Evolutionary conservation across 2,329 filamentous ascomycete genomes (phyloP).

Genomic region (Aspergillus sp.): DNA sequence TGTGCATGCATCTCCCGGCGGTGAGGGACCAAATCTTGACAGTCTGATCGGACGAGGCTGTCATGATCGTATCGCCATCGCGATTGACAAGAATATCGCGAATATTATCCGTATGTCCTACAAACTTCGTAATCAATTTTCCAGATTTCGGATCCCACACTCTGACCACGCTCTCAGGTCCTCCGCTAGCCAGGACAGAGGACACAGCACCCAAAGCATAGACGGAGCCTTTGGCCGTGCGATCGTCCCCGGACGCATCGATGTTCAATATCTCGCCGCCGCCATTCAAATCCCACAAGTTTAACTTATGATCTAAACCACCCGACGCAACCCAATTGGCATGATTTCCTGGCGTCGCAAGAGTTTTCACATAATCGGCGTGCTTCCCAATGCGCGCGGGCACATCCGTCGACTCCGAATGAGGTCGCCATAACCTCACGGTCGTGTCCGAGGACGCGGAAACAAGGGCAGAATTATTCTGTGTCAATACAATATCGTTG

Average conservation of each 20-base stretch:
- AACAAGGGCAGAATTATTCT: conserved; percentile 70
- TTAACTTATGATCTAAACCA: conserved; percentile 85
- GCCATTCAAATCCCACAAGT: conserved; percentile 87
- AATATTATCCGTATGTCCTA: conserved; percentile 92
- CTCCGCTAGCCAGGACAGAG: conserved; percentile 80
- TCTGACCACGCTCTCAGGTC: conserved; percentile 85
- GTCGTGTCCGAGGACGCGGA: conserved; percentile 91
- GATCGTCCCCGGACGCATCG: conserved; percentile 67
- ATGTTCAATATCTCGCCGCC: conserved; percentile 81
- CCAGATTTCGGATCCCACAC: conserved; percentile 87
- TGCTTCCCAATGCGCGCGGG: conserved; percentile 83
- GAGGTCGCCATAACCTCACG: conserved; percentile 85
- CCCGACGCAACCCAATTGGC: conserved; percentile 89
- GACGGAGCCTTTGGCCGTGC: conserved; percentile 82
- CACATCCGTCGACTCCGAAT: conserved; percentile 54
- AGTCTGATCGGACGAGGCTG: conserved; percentile 90
- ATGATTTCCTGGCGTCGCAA: conserved; percentile 66
- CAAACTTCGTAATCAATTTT: conserved; percentile 88
- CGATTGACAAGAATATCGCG: conserved; percentile 85
- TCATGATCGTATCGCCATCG: conserved; percentile 83
- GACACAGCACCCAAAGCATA: conserved; percentile 80
- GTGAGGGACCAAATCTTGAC: conserved; percentile 98
- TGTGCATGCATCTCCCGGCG: conserved; percentile 93
- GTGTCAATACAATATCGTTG: conserved; percentile 79
- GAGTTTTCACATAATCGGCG: conserved; percentile 91